Evolutionary conservation across 257 asterid genomes (phyloP).

Genomic region (Vinca minor): DNA sequence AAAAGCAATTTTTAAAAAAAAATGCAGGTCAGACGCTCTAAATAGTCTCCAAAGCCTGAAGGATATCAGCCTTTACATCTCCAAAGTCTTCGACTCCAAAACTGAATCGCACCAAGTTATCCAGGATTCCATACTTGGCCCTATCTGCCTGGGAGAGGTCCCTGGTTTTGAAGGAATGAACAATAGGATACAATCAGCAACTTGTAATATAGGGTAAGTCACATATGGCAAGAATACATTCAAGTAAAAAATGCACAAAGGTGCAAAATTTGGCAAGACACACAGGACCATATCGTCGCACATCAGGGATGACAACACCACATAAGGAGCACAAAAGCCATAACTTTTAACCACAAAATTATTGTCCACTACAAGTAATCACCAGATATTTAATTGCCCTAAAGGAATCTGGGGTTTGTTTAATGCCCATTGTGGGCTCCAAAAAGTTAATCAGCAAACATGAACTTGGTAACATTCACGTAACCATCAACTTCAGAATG

Average conservation of each 20-base stretch:
- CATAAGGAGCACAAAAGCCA: background rate
- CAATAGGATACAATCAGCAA: background rate
- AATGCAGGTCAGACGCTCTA: conserved; percentile 18
- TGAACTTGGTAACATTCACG: background rate
- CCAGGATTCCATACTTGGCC: conserved; percentile 78
- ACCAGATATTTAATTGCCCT: background rate
- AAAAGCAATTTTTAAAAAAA: background rate
- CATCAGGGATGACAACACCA: background rate
- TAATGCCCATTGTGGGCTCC: background rate
- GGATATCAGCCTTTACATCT: conserved; percentile 72
- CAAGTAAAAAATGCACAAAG: background rate
- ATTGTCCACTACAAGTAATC: background rate
- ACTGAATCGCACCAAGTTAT: conserved; percentile 93
- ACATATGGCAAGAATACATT: background rate
- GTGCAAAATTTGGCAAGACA: background rate
- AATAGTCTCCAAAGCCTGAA: conserved; percentile 77
- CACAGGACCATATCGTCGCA: background rate
- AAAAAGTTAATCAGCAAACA: too few relatives aligned
- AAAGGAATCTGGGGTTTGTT: background rate
- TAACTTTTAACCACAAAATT: background rate
- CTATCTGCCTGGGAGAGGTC: conserved; percentile 78
- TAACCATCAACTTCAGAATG: background rate
- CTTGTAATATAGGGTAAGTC: background rate
- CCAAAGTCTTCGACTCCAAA: conserved; percentile 81
- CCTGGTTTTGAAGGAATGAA: conserved; percentile 36